These are phyloP conservation scores for Spizellomyces sp. DNA, from an alignment of 192 early-diverging fungal species.

Conservation along the genomic window DNA sequence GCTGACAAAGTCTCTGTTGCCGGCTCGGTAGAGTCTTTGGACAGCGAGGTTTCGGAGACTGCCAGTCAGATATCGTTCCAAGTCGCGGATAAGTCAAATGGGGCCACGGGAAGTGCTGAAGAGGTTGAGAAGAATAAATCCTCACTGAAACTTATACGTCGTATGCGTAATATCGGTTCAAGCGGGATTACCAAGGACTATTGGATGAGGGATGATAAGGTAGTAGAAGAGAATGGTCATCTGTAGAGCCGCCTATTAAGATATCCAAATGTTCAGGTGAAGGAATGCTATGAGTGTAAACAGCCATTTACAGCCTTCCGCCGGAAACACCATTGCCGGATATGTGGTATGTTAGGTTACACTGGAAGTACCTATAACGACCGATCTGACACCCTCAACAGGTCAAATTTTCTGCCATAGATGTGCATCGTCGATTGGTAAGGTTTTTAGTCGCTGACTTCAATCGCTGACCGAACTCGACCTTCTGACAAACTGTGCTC, in stretches of 20 bases:
- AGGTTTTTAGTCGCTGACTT: too few relatives aligned
- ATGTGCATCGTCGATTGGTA: conserved; percentile 65
- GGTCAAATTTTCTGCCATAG: conserved; percentile 72
- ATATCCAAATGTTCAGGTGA: conserved; percentile 9
- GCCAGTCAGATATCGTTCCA: neutral
- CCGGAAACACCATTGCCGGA: conserved; percentile 79
- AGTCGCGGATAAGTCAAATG: neutral
- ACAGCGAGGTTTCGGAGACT: conserved; percentile 25
- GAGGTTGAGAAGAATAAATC: conserved; percentile 30
- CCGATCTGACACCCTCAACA: conserved; percentile 27
- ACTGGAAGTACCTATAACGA: neutral
- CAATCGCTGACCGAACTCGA: too few relatives aligned
- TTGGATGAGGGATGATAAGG: conserved; percentile 85
- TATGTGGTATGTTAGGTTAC: conserved; percentile 62
- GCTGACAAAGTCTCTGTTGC: neutral
- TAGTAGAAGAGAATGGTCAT: neutral
- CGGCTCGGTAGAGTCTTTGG: conserved; percentile 5
- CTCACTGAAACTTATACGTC: conserved; percentile 31
- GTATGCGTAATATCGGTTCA: conserved; percentile 31
- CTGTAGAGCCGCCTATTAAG: neutral
- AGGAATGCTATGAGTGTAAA: conserved; percentile 84
- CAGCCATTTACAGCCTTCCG: conserved; percentile 68
- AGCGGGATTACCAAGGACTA: conserved; percentile 54
- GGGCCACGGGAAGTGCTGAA: neutral
- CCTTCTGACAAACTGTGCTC: too few relatives aligned